Conservation (phyloP, 176 grass and related monocot species). For the Poa pratensis region DNA sequence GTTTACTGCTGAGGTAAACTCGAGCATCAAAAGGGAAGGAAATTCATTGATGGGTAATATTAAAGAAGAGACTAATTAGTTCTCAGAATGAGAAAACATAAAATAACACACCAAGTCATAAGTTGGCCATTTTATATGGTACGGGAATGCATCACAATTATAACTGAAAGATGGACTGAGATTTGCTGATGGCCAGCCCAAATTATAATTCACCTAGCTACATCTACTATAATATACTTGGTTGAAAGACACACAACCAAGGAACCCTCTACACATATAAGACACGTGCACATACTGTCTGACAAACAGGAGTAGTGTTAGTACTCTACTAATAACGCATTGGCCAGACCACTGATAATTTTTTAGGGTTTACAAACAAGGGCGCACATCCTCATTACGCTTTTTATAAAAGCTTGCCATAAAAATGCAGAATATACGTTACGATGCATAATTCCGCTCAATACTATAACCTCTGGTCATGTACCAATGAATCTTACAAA, state of each 20-base stretch:
- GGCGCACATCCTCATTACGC: background rate
- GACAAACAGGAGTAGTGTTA: background rate
- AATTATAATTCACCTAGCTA: background rate
- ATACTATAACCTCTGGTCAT: slow-evolving; percentile 6
- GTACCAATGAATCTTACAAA: background rate
- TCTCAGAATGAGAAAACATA: slow-evolving; percentile 9
- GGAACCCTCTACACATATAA: background rate
- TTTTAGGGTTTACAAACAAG: slow-evolving; percentile 19
- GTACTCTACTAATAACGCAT: background rate
- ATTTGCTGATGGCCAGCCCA: slow-evolving; percentile 8
- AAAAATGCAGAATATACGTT: slow-evolving; percentile 14
- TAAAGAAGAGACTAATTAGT: background rate
- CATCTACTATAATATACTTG: background rate
- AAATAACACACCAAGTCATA: background rate
- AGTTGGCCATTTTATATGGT: background rate
- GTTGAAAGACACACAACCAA: slow-evolving; percentile 8
- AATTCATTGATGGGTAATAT: background rate
- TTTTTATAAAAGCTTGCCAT: slow-evolving; percentile 22
- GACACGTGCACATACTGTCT: background rate
- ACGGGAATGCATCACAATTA: background rate
- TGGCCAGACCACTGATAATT: background rate
- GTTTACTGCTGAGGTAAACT: background rate
- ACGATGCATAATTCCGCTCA: background rate
- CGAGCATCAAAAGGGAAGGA: background rate
- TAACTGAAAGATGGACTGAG: background rate